phyloP scores from a whole-genome alignment of 73 alveolate genomes.

The Paramecium sonneborni region DNA sequence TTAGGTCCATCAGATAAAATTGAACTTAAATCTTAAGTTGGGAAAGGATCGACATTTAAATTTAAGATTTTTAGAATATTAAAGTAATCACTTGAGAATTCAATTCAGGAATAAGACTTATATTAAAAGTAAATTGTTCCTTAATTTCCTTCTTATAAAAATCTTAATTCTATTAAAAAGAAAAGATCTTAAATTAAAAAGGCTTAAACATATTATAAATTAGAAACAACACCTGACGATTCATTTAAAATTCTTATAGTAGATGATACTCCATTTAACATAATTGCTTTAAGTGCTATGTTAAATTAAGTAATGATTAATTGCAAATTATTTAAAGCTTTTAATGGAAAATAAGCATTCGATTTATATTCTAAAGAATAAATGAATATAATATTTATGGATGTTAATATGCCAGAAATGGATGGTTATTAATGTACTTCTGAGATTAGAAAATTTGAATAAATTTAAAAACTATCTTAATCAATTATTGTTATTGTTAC shows the following conservation, averaged over 20 bases:
- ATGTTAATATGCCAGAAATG: constrained; percentile 67
- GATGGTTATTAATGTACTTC: constrained; percentile 65
- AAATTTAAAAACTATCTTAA: not conserved
- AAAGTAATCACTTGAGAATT: not conserved
- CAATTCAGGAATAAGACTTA: not conserved
- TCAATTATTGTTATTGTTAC: constrained; percentile 43
- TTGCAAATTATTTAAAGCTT: constrained; percentile 46
- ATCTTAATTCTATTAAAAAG: not conserved
- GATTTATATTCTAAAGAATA: constrained; percentile 25
- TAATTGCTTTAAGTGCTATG: constrained; percentile 53
- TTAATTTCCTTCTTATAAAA: not conserved
- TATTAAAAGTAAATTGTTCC: not conserved
- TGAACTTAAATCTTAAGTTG: constrained; percentile 53
- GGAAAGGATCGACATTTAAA: constrained; percentile 52
- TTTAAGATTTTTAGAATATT: constrained; percentile 49
- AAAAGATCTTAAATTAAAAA: not conserved
- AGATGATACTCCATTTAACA: constrained; percentile 63
- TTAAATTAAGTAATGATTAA: not conserved
- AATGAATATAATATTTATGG: constrained; percentile 55
- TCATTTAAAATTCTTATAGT: constrained; percentile 29
- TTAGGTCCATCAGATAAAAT: constrained; percentile 60
- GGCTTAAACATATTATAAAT: not conserved
- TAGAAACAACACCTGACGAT: not conserved
- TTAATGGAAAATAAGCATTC: constrained; percentile 63
- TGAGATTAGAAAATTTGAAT: constrained; percentile 50